These are phyloP conservation scores for Kodamaea leandrae DNA, from an alignment of 805 yeast genomes.

Conservation along the genomic window DNA sequence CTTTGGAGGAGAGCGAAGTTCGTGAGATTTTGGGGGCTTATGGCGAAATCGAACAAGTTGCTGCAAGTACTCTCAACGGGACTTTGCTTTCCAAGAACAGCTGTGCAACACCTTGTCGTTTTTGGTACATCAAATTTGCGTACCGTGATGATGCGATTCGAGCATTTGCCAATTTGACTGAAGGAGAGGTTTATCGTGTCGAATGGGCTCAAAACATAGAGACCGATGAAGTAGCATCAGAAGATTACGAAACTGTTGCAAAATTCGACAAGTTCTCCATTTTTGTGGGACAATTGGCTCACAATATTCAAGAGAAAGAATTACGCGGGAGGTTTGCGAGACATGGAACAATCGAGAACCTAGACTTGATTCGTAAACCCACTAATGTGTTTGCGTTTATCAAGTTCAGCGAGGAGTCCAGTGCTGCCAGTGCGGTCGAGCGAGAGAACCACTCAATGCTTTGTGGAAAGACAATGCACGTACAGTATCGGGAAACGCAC, in stretches of 20 bases:
- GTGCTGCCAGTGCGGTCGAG: conserved; percentile 87
- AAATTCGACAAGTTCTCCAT: conserved; percentile 64
- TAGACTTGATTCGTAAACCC: conserved; percentile 51
- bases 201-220: conserved; percentile 89
- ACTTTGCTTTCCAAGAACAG: conserved; percentile 5
- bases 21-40: conserved; percentile 42
- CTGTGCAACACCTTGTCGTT: conserved; percentile 24
- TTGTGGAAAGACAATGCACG: conserved; percentile 74
- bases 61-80: conserved; percentile 39
- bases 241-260: conserved; percentile 18
- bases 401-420: conserved; percentile 56
- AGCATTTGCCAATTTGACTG: conserved; percentile 70
- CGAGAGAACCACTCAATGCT: conserved; percentile 79
- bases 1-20: conserved; percentile 32
- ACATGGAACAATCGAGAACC: conserved; percentile 64
- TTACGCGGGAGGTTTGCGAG: conserved; percentile 56
- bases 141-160: conserved; percentile 85
- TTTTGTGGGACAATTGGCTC: conserved; percentile 74
- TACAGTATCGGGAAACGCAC: conserved; percentile 70
- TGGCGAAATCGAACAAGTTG: conserved; percentile 76
- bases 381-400: conserved; percentile 69
- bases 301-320: conserved; percentile 52
- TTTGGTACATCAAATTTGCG: conserved; percentile 77
- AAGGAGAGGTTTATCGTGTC: conserved; percentile 53
- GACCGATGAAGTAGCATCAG: conserved; percentile 20